Base-by-base conservation (phyloP, 106 monocot genomes). In the Posidonia australis region DNA sequence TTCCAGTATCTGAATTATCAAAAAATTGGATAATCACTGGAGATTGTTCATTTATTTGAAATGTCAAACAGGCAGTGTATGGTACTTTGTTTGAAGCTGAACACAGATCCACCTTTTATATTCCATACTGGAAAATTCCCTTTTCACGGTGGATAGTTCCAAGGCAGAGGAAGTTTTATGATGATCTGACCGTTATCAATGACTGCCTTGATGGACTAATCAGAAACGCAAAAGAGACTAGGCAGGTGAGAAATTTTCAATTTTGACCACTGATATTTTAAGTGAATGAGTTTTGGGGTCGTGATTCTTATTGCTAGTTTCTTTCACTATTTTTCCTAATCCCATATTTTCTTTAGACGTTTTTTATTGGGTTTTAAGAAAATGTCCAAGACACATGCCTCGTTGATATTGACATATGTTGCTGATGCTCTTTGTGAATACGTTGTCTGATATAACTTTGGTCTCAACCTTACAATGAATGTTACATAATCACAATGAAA, bases 11-110 rank as follows among this genome's bases (percentile, higher is more conserved):
- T 36, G 36, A 36, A 7, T 36, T 36, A 4, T 36, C 7, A 7
- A 36, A 36, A 36, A 36, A 36, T 36, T 36, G 36, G 36, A 36
- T 36, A 36, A 2, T 36, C 36, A 7, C 36, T 36, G 7, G 7
- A 36, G 36, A 16, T 51, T 52, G 20, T 48, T 16, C 49, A 49
- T 49, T 49, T 3, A 61, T 29, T 65, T 65, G 4, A 32, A 41
- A 45, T 45, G 7, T 61, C 10, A 63, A 62, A 70, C 72, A 89
- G 89, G 89, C 89, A 67, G 96, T 98, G 18, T 91, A 98, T 81
- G 96, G 96, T 66, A 91, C 96, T 55, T 84, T 98, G 65, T 90
- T 90, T 77, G 96, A 98, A 80, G 96, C 96, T 66, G 96, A 98
- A 63, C 96, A 98, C 56, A 67, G 96, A 46, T 87, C 96, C 17